Evolutionary conservation across 2,329 filamentous ascomycete species (phyloP), one percentile per base, ranked within the genome.

Genomic region (Calonectria hawksworthii): DNA sequence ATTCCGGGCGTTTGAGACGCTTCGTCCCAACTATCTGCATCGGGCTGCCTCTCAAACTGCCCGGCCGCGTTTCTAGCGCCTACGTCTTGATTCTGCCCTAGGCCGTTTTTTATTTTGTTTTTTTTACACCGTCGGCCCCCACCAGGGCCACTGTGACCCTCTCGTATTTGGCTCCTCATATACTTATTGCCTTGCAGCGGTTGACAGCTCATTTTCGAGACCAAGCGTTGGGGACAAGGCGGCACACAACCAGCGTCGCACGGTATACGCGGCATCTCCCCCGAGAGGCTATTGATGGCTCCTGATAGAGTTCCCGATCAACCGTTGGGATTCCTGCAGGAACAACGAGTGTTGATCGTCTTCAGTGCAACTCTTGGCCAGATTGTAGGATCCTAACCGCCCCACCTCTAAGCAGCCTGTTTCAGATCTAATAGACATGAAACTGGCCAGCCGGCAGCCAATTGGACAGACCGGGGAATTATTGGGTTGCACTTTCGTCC

Each of bases 361-460:
- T n/a, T 34, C 41, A 16, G 56, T 63, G 36, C 56, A 63, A 26
- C 44, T 66, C 28, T n/a, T 32, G 21, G n/a, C 47, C 23, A 66
- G 64, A 72, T 72, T 65, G 66, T 69, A 73, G 59, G 66, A 61
- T 63, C 56, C 56, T n/a, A 63, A 67, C 34, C 23, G 65, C 59
- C 73, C 70, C 66, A 69, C 66, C 66, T 41, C 66, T 67, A 34
- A 68, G 23, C 73, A 70, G 67, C 36, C 66, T 68, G 79, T 80
- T 80, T 80, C 79, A 80, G 77, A 80, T 75, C 72, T 73, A 76
- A 75, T 41, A 65, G 72, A 74, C 59, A 70, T 74, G 72, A 68
- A 68, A 68, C 67, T 70, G 72, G 67, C 56, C 36, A 51, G 47
- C 50, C 11, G 18, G 47, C 26, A 76, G 75, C 78, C 79, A 80